Evolutionary conservation across 495 filamentous ascomycete genomes (phyloP).

Genomic region (Articulospora tetracladia): DNA sequence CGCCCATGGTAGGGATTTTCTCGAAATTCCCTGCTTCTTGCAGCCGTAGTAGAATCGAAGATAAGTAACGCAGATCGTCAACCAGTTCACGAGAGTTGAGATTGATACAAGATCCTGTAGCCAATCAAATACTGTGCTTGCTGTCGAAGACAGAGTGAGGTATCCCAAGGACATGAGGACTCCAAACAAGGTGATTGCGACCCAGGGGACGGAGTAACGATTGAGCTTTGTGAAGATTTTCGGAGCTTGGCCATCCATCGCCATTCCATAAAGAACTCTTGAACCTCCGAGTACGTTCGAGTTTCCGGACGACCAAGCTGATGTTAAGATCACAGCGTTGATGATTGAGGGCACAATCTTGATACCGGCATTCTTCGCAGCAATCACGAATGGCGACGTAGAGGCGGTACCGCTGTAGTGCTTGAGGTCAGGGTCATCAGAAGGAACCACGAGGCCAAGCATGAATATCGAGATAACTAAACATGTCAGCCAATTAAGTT

Average conservation of each 20-base stretch:
- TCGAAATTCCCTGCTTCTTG: constrained; percentile 49
- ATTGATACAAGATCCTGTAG: constrained; percentile 56
- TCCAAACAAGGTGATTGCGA: constrained; percentile 48
- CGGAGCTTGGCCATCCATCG: constrained; percentile 60
- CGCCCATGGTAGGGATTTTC: constrained; percentile 51
- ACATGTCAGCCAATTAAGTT: background rate
- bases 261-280: constrained; percentile 66
- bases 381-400: constrained; percentile 61
- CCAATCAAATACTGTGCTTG: constrained; percentile 57
- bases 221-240: constrained; percentile 49
- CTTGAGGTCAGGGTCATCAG: constrained; percentile 45
- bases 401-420: constrained; percentile 48
- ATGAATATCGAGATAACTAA: constrained; percentile 18
- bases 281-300: constrained; percentile 67
- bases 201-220: constrained; percentile 55
- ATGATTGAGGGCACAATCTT: constrained; percentile 65
- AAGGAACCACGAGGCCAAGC: constrained; percentile 48
- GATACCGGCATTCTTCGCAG: constrained; percentile 58
- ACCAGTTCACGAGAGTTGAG: constrained; percentile 56
- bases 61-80: constrained; percentile 48
- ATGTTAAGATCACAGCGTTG: constrained; percentile 67
- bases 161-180: constrained; percentile 56
- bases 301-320: constrained; percentile 65
- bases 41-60: constrained; percentile 53
- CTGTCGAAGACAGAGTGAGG: constrained; percentile 60